Conservation (phyloP, 345 rosid species). For the Aurinia saxatilis region DNA sequence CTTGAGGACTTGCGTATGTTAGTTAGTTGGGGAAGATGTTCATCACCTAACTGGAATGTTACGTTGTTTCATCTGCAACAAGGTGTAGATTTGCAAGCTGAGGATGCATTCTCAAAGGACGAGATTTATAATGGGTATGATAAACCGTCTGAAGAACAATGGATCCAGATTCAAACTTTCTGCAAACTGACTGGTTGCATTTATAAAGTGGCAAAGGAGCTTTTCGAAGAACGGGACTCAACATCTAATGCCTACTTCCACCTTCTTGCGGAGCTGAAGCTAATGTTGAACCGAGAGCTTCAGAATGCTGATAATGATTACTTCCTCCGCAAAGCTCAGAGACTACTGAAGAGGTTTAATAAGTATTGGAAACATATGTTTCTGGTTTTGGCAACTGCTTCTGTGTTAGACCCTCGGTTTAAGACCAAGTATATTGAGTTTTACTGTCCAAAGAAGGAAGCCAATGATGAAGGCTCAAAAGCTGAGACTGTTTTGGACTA, state of each 20-base stretch:
- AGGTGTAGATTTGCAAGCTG: slow-evolving; percentile 2
- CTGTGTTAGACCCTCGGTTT: slow-evolving; percentile 76
- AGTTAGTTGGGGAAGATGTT: slow-evolving; percentile 13
- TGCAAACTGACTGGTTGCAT: slow-evolving; percentile 7
- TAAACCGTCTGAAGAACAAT: slow-evolving; percentile 18
- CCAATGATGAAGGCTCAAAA: slow-evolving; percentile 50
- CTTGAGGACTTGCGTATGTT: slow-evolving; percentile 13
- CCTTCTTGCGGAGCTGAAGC: slow-evolving; percentile 11
- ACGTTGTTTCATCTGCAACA: neutral
- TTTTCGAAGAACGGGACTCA: neutral
- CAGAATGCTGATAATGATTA: slow-evolving; percentile 3
- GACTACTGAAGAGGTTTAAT: slow-evolving; percentile 34
- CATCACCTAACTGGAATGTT: slow-evolving; percentile 2
- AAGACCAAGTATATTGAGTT: slow-evolving; percentile 75
- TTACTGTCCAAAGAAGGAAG: slow-evolving; percentile 57
- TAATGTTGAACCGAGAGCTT: slow-evolving; percentile 14
- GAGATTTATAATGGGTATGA: slow-evolving; percentile 9
- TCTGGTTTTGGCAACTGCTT: slow-evolving; percentile 62
- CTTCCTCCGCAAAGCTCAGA: neutral
- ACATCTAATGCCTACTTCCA: slow-evolving; percentile 18
- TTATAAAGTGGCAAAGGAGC: slow-evolving; percentile 16
- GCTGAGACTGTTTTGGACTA: slow-evolving; percentile 59
- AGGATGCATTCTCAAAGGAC: slow-evolving; percentile 19
- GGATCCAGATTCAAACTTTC: slow-evolving; percentile 12
- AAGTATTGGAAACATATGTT: slow-evolving; percentile 63